These are phyloP conservation scores for Bipolaris sorokiniana DNA, from an alignment of 2,329 filamentous ascomycete genomes.

Conservation along the genomic window DNA sequence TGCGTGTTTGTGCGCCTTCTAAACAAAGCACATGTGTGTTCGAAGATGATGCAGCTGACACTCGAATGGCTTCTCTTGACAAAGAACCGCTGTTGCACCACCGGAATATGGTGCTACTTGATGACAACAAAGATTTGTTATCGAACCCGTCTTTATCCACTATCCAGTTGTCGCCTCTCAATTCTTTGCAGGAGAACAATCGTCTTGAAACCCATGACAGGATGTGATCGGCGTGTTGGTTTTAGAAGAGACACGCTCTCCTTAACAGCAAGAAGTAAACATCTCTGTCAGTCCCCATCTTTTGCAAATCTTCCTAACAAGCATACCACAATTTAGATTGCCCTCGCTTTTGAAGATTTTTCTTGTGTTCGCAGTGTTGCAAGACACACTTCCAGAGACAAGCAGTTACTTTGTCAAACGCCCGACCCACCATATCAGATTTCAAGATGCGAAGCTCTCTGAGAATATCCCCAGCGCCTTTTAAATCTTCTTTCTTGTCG, in stretches of 20 bases:
- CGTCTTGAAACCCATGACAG: background rate
- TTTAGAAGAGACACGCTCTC: background rate
- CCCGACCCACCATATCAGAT: background rate
- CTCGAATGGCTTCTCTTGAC: background rate
- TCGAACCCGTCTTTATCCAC: constrained; percentile 5
- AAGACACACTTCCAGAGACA: background rate
- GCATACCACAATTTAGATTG: background rate
- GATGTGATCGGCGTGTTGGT: background rate
- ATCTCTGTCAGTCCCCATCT: background rate
- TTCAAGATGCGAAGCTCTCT: constrained; percentile 2
- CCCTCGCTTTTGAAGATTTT: background rate
- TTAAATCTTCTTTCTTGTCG: constrained; percentile 52
- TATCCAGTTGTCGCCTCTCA: background rate
- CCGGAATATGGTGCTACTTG: background rate
- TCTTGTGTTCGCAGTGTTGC: background rate
- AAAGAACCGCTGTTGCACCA: constrained; percentile 2
- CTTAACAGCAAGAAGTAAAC: background rate
- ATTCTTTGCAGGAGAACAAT: constrained; percentile 4
- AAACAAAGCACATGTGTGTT: constrained; percentile 8
- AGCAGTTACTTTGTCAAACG: background rate
- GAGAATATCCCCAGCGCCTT: constrained; percentile 49
- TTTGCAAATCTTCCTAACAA: background rate
- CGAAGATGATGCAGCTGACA: background rate
- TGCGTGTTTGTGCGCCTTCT: background rate
- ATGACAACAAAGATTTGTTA: constrained; percentile 9